These are phyloP conservation scores for Aspergillus udagawae DNA, from an alignment of 2,329 filamentous ascomycete species.

Conservation along the genomic window DNA sequence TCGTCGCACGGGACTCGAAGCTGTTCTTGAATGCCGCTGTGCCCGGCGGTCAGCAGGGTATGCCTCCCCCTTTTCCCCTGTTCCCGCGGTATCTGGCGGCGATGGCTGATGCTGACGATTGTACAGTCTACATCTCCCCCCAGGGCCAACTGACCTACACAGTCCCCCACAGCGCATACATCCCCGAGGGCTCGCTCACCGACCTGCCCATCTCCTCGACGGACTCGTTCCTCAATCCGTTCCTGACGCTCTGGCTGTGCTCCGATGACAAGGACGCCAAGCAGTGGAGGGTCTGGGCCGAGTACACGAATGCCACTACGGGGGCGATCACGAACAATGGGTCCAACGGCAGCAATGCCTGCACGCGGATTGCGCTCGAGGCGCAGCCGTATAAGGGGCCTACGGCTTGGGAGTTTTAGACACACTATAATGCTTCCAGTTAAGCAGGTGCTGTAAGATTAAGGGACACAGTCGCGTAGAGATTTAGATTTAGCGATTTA, in stretches of 20 bases:
- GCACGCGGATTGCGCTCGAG: slow-evolving; percentile 1
- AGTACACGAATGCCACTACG: slow-evolving; percentile 6
- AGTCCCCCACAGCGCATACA: slow-evolving; percentile 1
- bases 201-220: background rate
- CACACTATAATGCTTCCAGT: background rate
- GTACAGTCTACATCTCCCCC: slow-evolving; percentile 5
- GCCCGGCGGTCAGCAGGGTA: slow-evolving; percentile 7
- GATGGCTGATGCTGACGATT: too few relatives aligned
- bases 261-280: background rate
- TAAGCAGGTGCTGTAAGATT: too few relatives aligned
- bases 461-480: background rate
- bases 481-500: too few relatives aligned
- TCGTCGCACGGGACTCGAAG: background rate
- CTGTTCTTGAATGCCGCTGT: slow-evolving; percentile 4
- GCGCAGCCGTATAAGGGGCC: background rate
- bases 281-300: background rate
- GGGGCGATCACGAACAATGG: slow-evolving; percentile 3
- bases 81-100: too few relatives aligned
- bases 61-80: background rate
- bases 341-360: background rate
- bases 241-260: slow-evolving; percentile 5
- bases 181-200: slow-evolving; percentile 1
- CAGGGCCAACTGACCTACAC: slow-evolving; percentile 3
- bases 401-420: background rate
- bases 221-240: slow-evolving; percentile 1